Base-by-base conservation (phyloP, 192 early-diverging fungal genomes). In the Umbelopsis sp. region DNA sequence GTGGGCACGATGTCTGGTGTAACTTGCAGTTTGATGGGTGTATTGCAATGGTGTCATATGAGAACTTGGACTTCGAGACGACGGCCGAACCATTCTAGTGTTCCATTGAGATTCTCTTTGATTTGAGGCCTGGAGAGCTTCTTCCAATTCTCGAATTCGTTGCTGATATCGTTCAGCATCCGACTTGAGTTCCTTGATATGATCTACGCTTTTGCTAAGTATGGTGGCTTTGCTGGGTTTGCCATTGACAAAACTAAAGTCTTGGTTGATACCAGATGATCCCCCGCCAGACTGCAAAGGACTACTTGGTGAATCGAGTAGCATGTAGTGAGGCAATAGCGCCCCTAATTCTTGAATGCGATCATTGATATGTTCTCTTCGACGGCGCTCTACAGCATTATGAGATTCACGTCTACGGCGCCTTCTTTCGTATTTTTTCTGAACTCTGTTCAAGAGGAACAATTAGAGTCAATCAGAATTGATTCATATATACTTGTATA, bases 291-390 rank as follows among this genome's bases (percentile, higher is more conserved):
- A 29, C 8, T 62, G 56, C 34, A 32, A 34, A 29, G 56, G 56
- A 31, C 56, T 62, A n/a, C 56, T 62, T 34, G 56, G 56, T 62
- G 56, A 34, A 20, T 62, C 56, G 6, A 62, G 56, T 41, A 88
- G 75, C 77, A 87, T 88, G 65, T 87, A 77, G 74, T 97, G 93
- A 41, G 97, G 97, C 51, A 99, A 82, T 50, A 99, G 78, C 9
- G 86, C 85, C 22, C 84, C 87, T 54, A 99, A 83, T 71, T 99
- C 97, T 49, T 88, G 92, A 71, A 99, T 99, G 77, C 95, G 95
- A 81, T 96, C 97, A 79, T 99, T 99, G 83, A 99, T 99, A 80
- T 96, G 94, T 76, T 99, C 96, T 56, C 96, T 88, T 21, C 97
- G 84, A 49, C 96, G 91, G 45, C 97, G 86, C 78, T 99, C 97